These are phyloP conservation scores for Cupressus sempervirens DNA, from an alignment of 75 land plant species.

Conservation along the genomic window DNA sequence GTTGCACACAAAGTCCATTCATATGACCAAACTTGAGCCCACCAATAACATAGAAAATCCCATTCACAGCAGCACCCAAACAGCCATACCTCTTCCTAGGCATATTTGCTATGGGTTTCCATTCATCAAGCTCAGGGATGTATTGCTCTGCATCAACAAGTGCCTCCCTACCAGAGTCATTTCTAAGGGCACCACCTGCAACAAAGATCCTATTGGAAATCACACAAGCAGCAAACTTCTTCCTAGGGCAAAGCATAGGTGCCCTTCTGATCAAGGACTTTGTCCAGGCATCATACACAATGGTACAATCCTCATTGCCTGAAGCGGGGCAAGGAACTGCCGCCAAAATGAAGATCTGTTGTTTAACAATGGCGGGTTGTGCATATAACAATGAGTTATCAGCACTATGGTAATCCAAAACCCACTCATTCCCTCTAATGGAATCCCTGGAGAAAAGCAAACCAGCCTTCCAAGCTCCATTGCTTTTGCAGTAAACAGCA, in stretches of 20 bases:
- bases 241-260: slow-evolving; percentile 59
- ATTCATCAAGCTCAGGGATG: slow-evolving; percentile 59
- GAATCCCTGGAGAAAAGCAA: slow-evolving; percentile 15
- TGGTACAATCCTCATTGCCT: slow-evolving; percentile 36
- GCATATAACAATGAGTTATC: slow-evolving; percentile 43
- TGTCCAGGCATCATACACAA: slow-evolving; percentile 71
- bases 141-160: slow-evolving; percentile 72
- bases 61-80: slow-evolving; percentile 74
- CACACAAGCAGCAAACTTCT: slow-evolving; percentile 76
- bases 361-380: slow-evolving; percentile 58
- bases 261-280: slow-evolving; percentile 31
- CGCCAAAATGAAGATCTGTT: slow-evolving; percentile 58
- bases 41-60: slow-evolving; percentile 81
- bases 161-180: slow-evolving; percentile 22
- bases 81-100: slow-evolving; percentile 82
- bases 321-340: slow-evolving; percentile 22
- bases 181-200: slow-evolving; percentile 62
- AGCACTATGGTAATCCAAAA: slow-evolving; percentile 13
- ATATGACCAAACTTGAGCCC: slow-evolving; percentile 59
- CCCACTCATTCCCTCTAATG: not conserved
- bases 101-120: slow-evolving; percentile 61
- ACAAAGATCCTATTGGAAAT: slow-evolving; percentile 63
- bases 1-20: slow-evolving; percentile 22
- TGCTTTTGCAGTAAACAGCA: slow-evolving; percentile 27
- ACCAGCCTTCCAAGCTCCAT: slow-evolving; percentile 39